Evolutionary conservation across 371 early-diverging fungal genomes (phyloP), one percentile per base, ranked within the genome.

Genomic region (Blakeslea trispora): DNA sequence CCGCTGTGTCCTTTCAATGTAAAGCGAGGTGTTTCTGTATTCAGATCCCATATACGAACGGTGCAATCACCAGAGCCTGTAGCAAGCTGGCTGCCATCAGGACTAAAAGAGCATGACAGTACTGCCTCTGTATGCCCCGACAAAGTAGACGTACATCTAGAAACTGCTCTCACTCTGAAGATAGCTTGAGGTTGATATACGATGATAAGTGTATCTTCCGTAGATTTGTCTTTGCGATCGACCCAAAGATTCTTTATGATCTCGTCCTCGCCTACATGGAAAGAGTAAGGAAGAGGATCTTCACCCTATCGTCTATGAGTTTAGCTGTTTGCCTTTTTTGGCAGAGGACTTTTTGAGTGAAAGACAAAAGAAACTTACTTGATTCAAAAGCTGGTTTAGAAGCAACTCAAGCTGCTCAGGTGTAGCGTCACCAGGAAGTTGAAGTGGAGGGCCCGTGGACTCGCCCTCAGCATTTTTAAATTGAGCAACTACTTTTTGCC

Each of bases 1-100:
- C 92, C 90, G 14, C 72, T 89, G 69, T 99, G 99, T 8, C 95
- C 80, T 44, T 78, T 76, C 35, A 93, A 69, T 19, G 86, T 85
- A 53, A 71, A 64, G 49, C 83, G 81, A 17, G 96, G 96, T 24
- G 96, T 97, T 64, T 95, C 94, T 0, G 97, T 97, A 61, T 87
- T 85, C 58, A 97, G 69, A 84, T 99, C 99, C 99, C 99, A 99
- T 48, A 99, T 83, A 42, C 97, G 87, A 24, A 97, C 94, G 2
- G 94, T 96, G 1, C 89, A 90, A 72, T 99, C 99, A 21, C 97
- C 90, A n/a, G 95, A 94, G 34, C 95, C 99, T 15, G 93, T 92
- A 15, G 98, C 95, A 54, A 97, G 74, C 74, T 89, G 85, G 5
- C 77, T 66, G 6, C 98, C 97, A 64, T 96, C 93, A n/a, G 99